Evolutionary conservation across 805 yeast genomes (phyloP).

Genomic region (Trichomonascus vanleenenianus): DNA sequence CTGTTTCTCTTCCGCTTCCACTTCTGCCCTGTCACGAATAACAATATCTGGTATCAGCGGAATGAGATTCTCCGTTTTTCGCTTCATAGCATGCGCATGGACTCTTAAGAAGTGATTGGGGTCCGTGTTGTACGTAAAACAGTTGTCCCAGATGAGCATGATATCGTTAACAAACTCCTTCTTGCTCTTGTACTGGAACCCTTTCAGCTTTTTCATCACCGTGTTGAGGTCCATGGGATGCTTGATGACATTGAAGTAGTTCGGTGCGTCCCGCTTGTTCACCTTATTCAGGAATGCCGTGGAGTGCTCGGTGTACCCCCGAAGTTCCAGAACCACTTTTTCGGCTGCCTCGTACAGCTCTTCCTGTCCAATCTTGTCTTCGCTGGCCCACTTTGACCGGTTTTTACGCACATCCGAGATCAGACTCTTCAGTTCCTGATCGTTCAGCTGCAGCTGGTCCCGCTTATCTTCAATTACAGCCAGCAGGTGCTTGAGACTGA

Average conservation of each 20-base stretch:
- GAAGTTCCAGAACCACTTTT: conserved; percentile 79
- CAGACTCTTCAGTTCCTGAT: conserved; percentile 72
- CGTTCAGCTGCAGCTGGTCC: conserved; percentile 64
- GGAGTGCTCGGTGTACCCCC: conserved; percentile 93
- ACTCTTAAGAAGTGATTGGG: conserved; percentile 86
- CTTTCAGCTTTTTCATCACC: conserved; percentile 80
- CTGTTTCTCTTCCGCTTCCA: conserved; percentile 31
- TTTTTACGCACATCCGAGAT: conserved; percentile 91
- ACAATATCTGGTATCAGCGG: conserved; percentile 88
- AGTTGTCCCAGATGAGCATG: conserved; percentile 92
- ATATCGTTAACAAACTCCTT: conserved; percentile 90
- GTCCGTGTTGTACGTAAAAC: conserved; percentile 87
- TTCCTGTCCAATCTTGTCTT: conserved; percentile 92
- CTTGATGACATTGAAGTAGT: conserved; percentile 82
- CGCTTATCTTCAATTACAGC: conserved; percentile 72
- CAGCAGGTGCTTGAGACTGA: conserved; percentile 72
- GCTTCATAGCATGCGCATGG: conserved; percentile 95
- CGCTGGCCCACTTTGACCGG: conserved; percentile 96
- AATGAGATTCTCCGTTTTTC: conserved; percentile 63
- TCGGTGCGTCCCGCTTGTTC: conserved; percentile 97
- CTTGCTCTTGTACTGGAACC: conserved; percentile 74
- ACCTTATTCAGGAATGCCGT: conserved; percentile 93
- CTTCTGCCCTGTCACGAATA: conserved; percentile 45
- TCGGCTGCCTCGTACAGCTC: conserved; percentile 97
- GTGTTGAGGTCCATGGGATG: conserved; percentile 96